Percentiles rank a stretch among this genome's conserved stretches.
phyloP scores from a whole-genome alignment of 108 stramenopile species.

The Nitzschia sp. region DNA sequence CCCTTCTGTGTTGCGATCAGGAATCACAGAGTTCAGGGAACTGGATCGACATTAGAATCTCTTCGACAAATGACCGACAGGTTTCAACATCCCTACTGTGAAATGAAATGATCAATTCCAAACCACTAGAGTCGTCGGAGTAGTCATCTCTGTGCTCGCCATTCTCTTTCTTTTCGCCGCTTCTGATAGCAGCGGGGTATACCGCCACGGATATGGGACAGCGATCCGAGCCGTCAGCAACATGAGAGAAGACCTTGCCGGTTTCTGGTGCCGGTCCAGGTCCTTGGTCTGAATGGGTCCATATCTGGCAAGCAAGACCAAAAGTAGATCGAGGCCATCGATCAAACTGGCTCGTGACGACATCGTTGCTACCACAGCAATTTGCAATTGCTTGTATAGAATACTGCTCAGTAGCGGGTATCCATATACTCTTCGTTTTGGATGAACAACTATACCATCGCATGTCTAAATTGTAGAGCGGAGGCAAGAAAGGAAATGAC shows the following conservation, averaged over 20 bases:
- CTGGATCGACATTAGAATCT: constrained; percentile 39
- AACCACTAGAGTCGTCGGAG: no score
- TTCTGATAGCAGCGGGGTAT: no score
- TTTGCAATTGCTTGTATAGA: constrained; percentile 16
- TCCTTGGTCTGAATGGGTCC: not conserved
- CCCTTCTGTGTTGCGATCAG: no score
- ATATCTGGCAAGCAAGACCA: not conserved
- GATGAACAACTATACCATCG: not conserved
- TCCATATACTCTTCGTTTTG: not conserved
- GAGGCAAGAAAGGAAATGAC: constrained; percentile 7
- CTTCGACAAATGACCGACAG: constrained; percentile 40
- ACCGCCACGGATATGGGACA: not conserved
- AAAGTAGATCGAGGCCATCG: no score
- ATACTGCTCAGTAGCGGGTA: not conserved
- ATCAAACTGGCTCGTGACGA: no score
- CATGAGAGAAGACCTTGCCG: not conserved
- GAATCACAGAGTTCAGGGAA: constrained; percentile 19
- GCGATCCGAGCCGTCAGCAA: not conserved
- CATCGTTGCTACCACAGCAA: not conserved
- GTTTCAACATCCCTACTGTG: constrained; percentile 29
- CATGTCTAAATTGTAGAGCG: constrained; percentile 14
- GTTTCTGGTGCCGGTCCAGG: not conserved
- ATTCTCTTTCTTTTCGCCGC: no score
- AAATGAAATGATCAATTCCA: constrained; percentile 22
- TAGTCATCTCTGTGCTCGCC: no score